These are phyloP conservation scores for Aspergillus latus DNA, from an alignment of 2,329 filamentous ascomycete genomes.

Conservation along the genomic window DNA sequence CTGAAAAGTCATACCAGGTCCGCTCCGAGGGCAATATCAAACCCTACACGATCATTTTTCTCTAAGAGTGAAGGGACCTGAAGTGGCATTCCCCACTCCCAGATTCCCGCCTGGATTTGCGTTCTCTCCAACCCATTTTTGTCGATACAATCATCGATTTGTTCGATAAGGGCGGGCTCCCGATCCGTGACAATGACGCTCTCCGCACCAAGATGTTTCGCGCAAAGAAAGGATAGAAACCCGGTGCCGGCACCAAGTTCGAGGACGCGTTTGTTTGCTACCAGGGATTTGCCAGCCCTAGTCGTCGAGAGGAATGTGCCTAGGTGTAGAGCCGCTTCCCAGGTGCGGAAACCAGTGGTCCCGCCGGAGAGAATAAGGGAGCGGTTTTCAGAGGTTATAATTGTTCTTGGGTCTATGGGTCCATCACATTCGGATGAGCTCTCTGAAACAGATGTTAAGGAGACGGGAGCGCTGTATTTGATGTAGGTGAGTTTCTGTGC, in stretches of 20 bases:
- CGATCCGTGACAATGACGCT: slow-evolving; percentile 64
- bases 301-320: slow-evolving; percentile 58
- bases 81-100: slow-evolving; percentile 44
- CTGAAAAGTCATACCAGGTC: slow-evolving; percentile 37
- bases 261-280: slow-evolving; percentile 57
- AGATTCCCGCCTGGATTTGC: slow-evolving; percentile 36
- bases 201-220: slow-evolving; percentile 55
- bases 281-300: slow-evolving; percentile 43
- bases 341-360: slow-evolving; percentile 67
- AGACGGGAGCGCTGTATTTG: slow-evolving; percentile 59
- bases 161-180: slow-evolving; percentile 47
- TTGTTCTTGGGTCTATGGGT: slow-evolving; percentile 17
- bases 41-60: slow-evolving; percentile 13
- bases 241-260: slow-evolving; percentile 69
- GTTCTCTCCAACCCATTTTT: slow-evolving; percentile 31
- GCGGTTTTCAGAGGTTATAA: slow-evolving; percentile 53
- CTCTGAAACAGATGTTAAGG: not conserved
- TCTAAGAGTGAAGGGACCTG: slow-evolving; percentile 10
- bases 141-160: slow-evolving; percentile 39
- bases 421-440: too few relatives aligned
- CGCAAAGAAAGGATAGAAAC: slow-evolving; percentile 63
- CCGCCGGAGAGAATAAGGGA: slow-evolving; percentile 58
- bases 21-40: slow-evolving; percentile 45
- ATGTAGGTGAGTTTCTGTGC: slow-evolving; percentile 73
- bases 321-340: slow-evolving; percentile 67